phyloP scores from a whole-genome alignment of 805 yeast genomes.

The Kuraishia hungarica region DNA sequence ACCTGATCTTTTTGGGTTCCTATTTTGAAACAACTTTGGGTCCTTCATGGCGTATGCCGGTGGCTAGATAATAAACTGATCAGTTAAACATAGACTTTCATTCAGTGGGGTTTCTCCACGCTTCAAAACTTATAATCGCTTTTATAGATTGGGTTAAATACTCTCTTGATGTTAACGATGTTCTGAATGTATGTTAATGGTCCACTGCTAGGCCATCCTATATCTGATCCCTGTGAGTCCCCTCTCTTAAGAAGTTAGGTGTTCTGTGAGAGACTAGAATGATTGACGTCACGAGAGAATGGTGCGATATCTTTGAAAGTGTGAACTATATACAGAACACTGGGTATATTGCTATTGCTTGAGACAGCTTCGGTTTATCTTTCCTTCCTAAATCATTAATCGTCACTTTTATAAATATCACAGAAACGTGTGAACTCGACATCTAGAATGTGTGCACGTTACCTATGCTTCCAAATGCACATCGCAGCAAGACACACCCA shows the following conservation, averaged over 20 bases:
- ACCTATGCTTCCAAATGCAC: neutral
- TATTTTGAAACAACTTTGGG: neutral
- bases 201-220: neutral
- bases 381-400: neutral
- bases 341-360: neutral
- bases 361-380: neutral
- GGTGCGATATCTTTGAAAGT: neutral
- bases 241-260: neutral
- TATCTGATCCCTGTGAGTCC: neutral
- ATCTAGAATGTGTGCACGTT: neutral
- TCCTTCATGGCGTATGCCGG: neutral
- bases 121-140: neutral
- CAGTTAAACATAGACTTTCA: neutral
- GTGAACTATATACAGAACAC: neutral
- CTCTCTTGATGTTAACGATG: too few relatives aligned
- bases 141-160: too few relatives aligned
- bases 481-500: neutral
- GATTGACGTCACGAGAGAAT: neutral
- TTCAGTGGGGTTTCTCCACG: neutral
- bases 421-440: neutral
- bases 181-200: neutral
- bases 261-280: neutral
- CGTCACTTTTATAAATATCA: neutral
- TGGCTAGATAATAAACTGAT: neutral
- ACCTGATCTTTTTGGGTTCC: neutral